phyloP scores from a whole-genome alignment of 1,284 basidiomycete genomes.

The Cerrena zonata region DNA sequence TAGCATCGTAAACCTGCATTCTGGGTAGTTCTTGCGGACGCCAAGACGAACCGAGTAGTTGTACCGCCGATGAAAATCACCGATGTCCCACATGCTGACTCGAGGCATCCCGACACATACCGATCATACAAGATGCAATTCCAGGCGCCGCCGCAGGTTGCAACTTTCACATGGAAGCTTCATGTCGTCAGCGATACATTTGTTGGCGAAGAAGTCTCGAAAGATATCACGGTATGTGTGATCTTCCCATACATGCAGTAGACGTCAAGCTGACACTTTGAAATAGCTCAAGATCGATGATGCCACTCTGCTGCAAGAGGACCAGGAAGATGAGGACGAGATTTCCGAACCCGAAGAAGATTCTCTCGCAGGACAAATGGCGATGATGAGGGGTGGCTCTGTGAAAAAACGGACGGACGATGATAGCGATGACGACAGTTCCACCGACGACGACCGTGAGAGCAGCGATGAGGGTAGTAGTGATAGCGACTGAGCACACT shows the following conservation, averaged over 20 bases:
- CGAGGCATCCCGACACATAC: conserved; percentile 58
- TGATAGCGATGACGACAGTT: conserved; percentile 40
- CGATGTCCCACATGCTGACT: conserved; percentile 69
- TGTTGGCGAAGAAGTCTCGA: conserved; percentile 74
- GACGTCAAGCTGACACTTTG: not conserved
- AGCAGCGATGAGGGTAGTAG: conserved; percentile 42
- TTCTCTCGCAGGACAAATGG: conserved; percentile 95
- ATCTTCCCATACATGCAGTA: not conserved
- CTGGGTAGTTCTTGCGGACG: conserved; percentile 89
- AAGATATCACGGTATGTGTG: conserved; percentile 63
- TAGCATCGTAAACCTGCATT: conserved; percentile 82
- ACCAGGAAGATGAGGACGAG: conserved; percentile 76
- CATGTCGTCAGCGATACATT: conserved; percentile 84
- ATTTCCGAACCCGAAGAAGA: conserved; percentile 97
- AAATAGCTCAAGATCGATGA: conserved; percentile 79
- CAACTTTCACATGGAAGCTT: conserved; percentile 86
- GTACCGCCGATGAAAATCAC: conserved; percentile 84
- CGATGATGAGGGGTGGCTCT: conserved; percentile 85
- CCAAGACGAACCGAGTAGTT: conserved; percentile 83
- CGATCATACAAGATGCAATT: conserved; percentile 88
- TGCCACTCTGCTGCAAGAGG: conserved; percentile 47
- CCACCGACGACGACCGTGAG: conserved; percentile 43
- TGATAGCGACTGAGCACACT: conserved; percentile 29
- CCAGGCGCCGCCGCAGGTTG: conserved; percentile 85
- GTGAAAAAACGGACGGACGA: conserved; percentile 58